Percentiles rank a stretch among this genome's conserved stretches.
These are phyloP conservation scores for Tremellales sp. DNA, from an alignment of 1,284 basidiomycete genomes.

Conservation along the genomic window DNA sequence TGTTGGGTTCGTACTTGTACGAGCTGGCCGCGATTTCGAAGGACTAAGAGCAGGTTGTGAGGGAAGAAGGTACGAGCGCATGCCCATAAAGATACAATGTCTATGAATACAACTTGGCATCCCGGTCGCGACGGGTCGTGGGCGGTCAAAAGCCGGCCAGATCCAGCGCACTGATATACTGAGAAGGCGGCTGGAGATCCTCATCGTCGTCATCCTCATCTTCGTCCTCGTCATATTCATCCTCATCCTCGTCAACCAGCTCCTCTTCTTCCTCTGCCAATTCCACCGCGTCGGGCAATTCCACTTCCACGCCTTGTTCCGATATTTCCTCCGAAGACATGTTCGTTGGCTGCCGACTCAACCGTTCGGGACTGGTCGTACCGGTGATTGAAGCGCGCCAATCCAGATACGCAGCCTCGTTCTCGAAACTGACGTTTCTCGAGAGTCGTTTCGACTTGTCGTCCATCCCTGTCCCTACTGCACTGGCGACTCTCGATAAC, in stretches of 20 bases:
- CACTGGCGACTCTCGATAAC: constrained; percentile 1
- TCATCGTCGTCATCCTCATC: constrained; percentile 39
- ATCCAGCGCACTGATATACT: constrained; percentile 44
- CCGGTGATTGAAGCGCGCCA: background rate
- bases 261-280: constrained; percentile 20
- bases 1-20: constrained; percentile 78
- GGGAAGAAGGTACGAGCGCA: background rate
- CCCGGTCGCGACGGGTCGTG: no score
- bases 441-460: background rate
- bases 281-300: constrained; percentile 12
- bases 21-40: constrained; percentile 57
- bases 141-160: constrained; percentile 29
- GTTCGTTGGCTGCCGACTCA: constrained; percentile 8
- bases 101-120: background rate
- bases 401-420: background rate
- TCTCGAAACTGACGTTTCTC: background rate
- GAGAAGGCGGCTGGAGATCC: constrained; percentile 31
- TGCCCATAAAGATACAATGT: background rate
- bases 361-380: background rate
- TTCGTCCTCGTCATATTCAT: constrained; percentile 37
- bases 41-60: constrained; percentile 3
- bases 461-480: background rate
- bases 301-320: background rate
- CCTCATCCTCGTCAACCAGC: constrained; percentile 28
- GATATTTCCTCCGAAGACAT: constrained; percentile 4